phyloP scores from a whole-genome alignment of 2,329 filamentous ascomycete species.

The Colletotrichum sp. region DNA sequence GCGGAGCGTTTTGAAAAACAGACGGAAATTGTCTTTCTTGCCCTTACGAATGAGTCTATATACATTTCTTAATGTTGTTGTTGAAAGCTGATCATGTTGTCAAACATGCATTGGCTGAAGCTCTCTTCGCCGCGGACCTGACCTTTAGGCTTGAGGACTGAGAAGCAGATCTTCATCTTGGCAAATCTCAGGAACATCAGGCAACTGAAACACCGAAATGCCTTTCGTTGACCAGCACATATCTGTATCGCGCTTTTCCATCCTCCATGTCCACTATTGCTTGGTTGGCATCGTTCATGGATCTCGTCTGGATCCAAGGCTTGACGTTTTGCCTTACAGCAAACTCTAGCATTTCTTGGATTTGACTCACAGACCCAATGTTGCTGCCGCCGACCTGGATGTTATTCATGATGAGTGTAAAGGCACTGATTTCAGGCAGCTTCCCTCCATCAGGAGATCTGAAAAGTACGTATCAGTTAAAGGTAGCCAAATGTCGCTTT shows the following conservation, averaged over 20 bases:
- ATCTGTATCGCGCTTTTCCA: constrained; percentile 51
- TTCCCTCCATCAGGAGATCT: constrained; percentile 61
- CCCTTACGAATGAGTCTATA: background rate
- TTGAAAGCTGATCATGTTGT: background rate
- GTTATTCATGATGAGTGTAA: constrained; percentile 61
- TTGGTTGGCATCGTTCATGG: constrained; percentile 57
- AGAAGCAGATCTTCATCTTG: background rate
- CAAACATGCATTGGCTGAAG: background rate
- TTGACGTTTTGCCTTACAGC: constrained; percentile 58
- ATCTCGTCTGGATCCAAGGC: constrained; percentile 56
- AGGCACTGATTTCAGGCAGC: constrained; percentile 52
- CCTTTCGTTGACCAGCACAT: constrained; percentile 33
- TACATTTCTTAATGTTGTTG: background rate
- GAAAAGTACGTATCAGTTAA: background rate
- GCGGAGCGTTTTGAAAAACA: background rate
- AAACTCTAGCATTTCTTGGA: constrained; percentile 61
- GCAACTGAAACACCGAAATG: background rate
- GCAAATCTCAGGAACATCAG: background rate
- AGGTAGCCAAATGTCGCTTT: background rate
- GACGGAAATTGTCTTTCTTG: background rate
- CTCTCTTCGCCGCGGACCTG: background rate
- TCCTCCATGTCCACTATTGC: constrained; percentile 56
- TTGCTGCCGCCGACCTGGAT: constrained; percentile 48
- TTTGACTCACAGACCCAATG: constrained; percentile 49
- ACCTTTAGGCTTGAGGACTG: background rate